A percentile compares a stretch with the other conserved stretches of the same genome.
Evolutionary conservation across 805 yeast species (phyloP).

Genomic region (Myxozyma vanderwaltii): DNA sequence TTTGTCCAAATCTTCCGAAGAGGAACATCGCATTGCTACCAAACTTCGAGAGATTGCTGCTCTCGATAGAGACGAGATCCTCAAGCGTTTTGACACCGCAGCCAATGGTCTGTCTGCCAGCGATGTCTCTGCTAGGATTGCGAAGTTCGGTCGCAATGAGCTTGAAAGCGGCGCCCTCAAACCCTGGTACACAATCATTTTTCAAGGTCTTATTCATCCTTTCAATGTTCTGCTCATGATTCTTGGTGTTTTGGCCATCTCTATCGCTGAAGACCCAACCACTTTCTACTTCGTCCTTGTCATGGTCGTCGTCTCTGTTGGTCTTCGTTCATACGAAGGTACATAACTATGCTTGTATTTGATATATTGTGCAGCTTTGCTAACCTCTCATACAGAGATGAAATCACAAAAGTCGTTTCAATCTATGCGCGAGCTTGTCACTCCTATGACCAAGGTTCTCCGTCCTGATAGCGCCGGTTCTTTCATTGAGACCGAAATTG

Average conservation of each 20-base stretch:
- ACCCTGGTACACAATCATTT: conserved; percentile 29
- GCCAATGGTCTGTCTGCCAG: conserved; percentile 20
- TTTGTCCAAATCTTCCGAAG: conserved; percentile 27
- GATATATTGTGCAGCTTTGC: too few relatives aligned
- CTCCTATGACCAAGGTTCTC: conserved; percentile 27
- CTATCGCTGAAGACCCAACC: conserved; percentile 33
- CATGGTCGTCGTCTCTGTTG: conserved; percentile 32
- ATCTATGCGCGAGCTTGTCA: conserved; percentile 32
- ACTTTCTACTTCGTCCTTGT: conserved; percentile 33
- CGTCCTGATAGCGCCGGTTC: conserved; percentile 30
- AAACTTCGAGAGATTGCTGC: conserved; percentile 25
- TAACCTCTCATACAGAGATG: conserved; percentile 14
- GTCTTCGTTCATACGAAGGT: conserved; percentile 33
- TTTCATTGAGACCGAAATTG: conserved; percentile 44
- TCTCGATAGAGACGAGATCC: conserved; percentile 19
- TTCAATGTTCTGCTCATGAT: conserved; percentile 30
- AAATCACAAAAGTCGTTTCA: conserved; percentile 32
- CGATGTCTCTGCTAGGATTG: conserved; percentile 23
- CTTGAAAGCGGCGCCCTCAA: conserved; percentile 28
- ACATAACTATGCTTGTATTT: neutral
- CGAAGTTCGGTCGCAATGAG: conserved; percentile 28
- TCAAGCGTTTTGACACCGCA: conserved; percentile 28
- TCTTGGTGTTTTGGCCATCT: conserved; percentile 32
- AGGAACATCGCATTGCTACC: conserved; percentile 28
- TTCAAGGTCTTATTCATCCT: conserved; percentile 30